These are phyloP conservation scores for Saprolegnia diclina DNA, from an alignment of 352 stramenopile species.

Conservation along the genomic window DNA sequence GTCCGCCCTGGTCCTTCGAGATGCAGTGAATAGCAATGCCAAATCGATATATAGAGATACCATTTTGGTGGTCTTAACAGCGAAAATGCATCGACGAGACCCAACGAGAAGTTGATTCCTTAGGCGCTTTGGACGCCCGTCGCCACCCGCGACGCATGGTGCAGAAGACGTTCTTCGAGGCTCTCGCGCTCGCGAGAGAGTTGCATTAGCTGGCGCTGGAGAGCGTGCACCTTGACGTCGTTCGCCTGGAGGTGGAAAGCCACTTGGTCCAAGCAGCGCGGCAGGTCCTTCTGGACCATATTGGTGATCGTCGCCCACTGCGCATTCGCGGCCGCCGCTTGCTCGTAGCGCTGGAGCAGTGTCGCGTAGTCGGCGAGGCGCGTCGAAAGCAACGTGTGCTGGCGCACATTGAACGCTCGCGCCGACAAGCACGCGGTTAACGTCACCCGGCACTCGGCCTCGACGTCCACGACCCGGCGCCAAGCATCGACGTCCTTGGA, in stretches of 20 bases:
- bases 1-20: too few relatives aligned
- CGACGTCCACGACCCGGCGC: too few relatives aligned
- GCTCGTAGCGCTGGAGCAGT: not conserved
- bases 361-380: not conserved
- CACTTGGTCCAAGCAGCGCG: slow-evolving; percentile 43
- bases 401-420: not conserved
- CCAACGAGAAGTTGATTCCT: too few relatives aligned
- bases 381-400: not conserved
- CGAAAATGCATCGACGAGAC: too few relatives aligned
- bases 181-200: slow-evolving; percentile 43
- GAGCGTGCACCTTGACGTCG: slow-evolving; percentile 48
- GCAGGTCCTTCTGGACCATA: slow-evolving; percentile 50
- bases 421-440: too few relatives aligned
- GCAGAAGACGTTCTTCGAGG: slow-evolving; percentile 53
- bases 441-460: too few relatives aligned
- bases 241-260: slow-evolving; percentile 66
- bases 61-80: too few relatives aligned
- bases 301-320: slow-evolving; percentile 9
- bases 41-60: too few relatives aligned
- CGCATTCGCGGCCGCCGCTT: not conserved
- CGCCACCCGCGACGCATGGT: not conserved
- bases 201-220: slow-evolving; percentile 52
- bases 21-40: too few relatives aligned
- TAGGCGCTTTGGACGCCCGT: not conserved
- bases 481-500: too few relatives aligned